Conservation (phyloP, 208 protist genomes). For the Leishmania tropica region DNA sequence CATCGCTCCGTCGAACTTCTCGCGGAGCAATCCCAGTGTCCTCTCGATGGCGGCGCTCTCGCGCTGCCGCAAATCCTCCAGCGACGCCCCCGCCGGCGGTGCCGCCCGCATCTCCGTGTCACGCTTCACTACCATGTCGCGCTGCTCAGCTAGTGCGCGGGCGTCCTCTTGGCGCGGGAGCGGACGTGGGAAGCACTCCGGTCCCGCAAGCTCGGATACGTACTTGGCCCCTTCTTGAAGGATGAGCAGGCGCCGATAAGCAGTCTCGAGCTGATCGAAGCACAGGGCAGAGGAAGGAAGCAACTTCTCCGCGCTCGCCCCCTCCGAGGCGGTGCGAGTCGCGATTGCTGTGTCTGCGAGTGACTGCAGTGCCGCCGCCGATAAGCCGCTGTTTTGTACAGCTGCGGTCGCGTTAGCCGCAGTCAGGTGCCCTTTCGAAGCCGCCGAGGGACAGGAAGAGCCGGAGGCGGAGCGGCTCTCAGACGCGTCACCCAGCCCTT, state of each 20-base stretch:
- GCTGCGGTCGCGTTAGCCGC: not conserved
- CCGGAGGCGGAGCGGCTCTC: constrained; percentile 1
- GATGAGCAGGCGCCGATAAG: constrained; percentile 30
- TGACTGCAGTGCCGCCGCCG: not conserved
- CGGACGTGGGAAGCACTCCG: constrained; percentile 22
- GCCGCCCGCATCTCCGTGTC: constrained; percentile 43
- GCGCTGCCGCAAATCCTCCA: constrained; percentile 34
- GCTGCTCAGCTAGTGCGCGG: constrained; percentile 31
- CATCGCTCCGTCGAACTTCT: constrained; percentile 38
- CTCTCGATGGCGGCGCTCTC: constrained; percentile 30
- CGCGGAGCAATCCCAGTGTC: constrained; percentile 27
- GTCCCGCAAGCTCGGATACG: constrained; percentile 17
- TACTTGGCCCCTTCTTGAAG: constrained; percentile 28
- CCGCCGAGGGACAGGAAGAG: not conserved
- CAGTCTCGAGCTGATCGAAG: constrained; percentile 35
- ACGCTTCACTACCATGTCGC: constrained; percentile 39
- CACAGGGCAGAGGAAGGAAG: constrained; percentile 9
- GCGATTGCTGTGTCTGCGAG: not conserved
- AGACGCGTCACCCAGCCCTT: not conserved
- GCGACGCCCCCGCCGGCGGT: constrained; percentile 24
- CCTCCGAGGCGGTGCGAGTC: not conserved
- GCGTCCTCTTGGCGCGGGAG: constrained; percentile 53
- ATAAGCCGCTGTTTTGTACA: not conserved
- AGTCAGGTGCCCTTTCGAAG: not conserved
- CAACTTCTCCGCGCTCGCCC: not conserved